Percentiles rank a stretch among this genome's conserved stretches.
These are phyloP conservation scores for Calocybe cyanea DNA, from an alignment of 768 basidiomycete genomes.

Conservation along the genomic window DNA sequence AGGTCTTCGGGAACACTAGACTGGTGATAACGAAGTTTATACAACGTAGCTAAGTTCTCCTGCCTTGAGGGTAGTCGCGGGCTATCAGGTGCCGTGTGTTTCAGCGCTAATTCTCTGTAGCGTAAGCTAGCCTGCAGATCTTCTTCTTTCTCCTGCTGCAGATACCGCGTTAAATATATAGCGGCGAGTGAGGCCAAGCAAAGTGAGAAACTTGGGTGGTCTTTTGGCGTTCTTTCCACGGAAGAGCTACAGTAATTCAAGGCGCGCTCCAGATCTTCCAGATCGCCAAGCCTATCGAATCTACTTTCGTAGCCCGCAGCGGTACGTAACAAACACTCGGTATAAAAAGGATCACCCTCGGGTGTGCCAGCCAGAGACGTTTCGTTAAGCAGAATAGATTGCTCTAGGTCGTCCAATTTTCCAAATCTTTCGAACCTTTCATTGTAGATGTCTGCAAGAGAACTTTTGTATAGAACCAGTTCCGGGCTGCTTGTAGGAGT, in stretches of 20 bases:
- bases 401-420: neutral
- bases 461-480: neutral
- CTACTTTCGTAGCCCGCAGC: neutral
- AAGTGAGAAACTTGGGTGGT: neutral
- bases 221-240: neutral
- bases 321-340: neutral
- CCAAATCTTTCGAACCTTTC: neutral
- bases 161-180: neutral
- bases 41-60: neutral
- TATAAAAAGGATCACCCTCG: neutral
- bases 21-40: slow-evolving; percentile 3
- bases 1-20: neutral
- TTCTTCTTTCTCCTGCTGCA: neutral
- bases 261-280: slow-evolving; percentile 12
- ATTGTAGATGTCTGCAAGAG: slow-evolving; percentile 1
- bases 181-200: neutral
- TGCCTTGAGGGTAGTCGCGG: neutral
- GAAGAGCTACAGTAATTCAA: neutral
- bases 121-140: slow-evolving; percentile 3
- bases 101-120: slow-evolving; percentile 2
- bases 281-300: neutral
- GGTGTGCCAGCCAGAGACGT: neutral
- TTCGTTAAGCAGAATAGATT: neutral
- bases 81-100: neutral
- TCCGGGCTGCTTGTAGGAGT: neutral